These are phyloP conservation scores for Carex kokanica DNA, from an alignment of 176 grass and related monocot species.

Conservation along the genomic window DNA sequence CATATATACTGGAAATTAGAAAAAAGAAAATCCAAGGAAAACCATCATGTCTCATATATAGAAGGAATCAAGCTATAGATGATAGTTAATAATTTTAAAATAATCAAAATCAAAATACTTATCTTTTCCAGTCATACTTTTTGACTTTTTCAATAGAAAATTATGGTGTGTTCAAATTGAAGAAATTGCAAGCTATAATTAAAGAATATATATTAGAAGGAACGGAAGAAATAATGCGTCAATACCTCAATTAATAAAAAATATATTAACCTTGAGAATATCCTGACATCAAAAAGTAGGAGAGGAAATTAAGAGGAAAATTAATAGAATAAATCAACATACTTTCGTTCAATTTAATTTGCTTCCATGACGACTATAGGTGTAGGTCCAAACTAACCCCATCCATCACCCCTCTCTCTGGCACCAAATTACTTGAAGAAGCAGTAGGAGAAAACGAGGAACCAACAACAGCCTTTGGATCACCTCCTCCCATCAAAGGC, in stretches of 20 bases:
- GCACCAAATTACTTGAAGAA: conserved; percentile 31
- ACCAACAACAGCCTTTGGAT: conserved; percentile 25
- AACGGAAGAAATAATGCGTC: background rate
- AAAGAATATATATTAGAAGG: background rate
- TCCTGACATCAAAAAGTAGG: background rate
- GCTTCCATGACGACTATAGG: conserved; percentile 40
- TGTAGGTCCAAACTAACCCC: conserved; percentile 84
- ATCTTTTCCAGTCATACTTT: background rate
- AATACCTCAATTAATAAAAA: background rate
- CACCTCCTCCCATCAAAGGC: conserved; percentile 29
- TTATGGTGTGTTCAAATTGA: background rate
- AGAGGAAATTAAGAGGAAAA: background rate
- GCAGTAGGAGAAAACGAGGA: conserved; percentile 45
- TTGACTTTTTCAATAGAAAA: background rate
- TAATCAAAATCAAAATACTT: background rate
- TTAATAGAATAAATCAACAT: conserved; percentile 19
- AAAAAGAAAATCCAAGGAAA: background rate
- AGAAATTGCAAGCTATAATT: background rate
- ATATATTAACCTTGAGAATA: conserved; percentile 1
- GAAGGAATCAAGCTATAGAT: background rate
- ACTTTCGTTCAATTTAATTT: conserved; percentile 3
- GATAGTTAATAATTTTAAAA: background rate
- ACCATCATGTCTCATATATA: background rate
- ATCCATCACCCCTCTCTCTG: conserved; percentile 38
- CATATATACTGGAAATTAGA: background rate